Percentiles rank a stretch among this genome's conserved stretches.
Evolutionary conservation across 805 yeast species (phyloP).

Genomic region (Teunomyces funiuensis): DNA sequence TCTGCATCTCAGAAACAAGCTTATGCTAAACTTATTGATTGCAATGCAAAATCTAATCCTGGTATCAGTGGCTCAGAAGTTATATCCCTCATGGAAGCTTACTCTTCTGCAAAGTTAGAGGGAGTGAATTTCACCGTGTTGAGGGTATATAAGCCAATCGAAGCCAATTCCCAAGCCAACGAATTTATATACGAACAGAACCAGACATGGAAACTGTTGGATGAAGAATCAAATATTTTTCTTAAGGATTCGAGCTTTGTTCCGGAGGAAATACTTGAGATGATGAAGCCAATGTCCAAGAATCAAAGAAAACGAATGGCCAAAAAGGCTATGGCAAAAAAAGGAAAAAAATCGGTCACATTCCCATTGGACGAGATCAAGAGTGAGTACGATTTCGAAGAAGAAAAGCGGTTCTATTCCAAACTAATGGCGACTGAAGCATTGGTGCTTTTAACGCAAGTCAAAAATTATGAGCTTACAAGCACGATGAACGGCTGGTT

Average conservation of each 20-base stretch:
- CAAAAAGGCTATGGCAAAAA: conserved; percentile 1
- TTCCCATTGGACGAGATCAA: not conserved
- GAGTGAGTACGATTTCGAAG: not conserved
- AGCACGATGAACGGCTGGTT: conserved; percentile 26
- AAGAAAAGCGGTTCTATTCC: conserved; percentile 21
- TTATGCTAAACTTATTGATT: conserved; percentile 1
- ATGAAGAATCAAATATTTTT: not conserved
- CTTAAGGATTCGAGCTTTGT: not conserved
- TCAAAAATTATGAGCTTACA: conserved; percentile 40
- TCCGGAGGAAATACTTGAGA: not conserved
- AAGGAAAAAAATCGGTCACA: not conserved
- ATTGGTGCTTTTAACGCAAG: conserved; percentile 33
- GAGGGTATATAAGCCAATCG: conserved; percentile 2
- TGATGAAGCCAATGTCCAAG: conserved; percentile 4
- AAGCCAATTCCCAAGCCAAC: not conserved
- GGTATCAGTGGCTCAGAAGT: conserved; percentile 1
- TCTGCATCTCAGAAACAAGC: conserved; percentile 1
- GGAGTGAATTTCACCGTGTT: not conserved
- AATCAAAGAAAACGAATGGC: not conserved
- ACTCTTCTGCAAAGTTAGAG: not conserved
- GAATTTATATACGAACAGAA: not conserved
- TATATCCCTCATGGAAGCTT: conserved; percentile 5
- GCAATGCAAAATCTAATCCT: conserved; percentile 1
- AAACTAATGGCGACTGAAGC: conserved; percentile 41
- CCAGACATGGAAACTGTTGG: conserved; percentile 2